These are phyloP conservation scores for Naegleria fowleri DNA, from an alignment of 208 protist species.

Conservation along the genomic window DNA sequence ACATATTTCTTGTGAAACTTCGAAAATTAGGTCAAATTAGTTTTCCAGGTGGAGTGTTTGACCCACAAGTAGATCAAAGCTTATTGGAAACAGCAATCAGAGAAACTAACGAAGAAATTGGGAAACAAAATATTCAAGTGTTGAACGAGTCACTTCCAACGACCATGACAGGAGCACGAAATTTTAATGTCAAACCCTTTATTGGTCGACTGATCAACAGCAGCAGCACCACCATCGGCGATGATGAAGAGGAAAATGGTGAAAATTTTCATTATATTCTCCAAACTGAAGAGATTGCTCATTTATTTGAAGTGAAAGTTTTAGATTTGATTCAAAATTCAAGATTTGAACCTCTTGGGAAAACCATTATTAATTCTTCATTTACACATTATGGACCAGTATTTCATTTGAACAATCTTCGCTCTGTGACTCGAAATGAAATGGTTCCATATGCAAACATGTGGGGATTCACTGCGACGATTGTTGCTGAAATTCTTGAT, in stretches of 20 bases:
- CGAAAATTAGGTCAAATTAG: neutral
- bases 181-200: neutral
- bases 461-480: neutral
- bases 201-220: neutral
- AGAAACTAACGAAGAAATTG: neutral
- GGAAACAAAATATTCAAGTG: neutral
- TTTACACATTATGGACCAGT: neutral
- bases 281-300: neutral
- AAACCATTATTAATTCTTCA: neutral
- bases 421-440: neutral
- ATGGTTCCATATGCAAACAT: slow-evolving; percentile 20
- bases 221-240: too few relatives aligned
- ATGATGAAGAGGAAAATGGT: neutral
- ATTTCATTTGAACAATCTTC: neutral
- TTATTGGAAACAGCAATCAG: neutral
- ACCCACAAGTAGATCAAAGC: neutral
- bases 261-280: neutral
- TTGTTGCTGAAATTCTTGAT: neutral
- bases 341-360: neutral
- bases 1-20: too few relatives aligned
- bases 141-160: neutral
- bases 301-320: neutral
- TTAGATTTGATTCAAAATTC: neutral
- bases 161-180: neutral
- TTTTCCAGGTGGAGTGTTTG: neutral